Evolutionary conservation across 2,329 filamentous ascomycete genomes (phyloP), one percentile per base, ranked within the genome.

Genomic region (Leptodontidium sp.): DNA sequence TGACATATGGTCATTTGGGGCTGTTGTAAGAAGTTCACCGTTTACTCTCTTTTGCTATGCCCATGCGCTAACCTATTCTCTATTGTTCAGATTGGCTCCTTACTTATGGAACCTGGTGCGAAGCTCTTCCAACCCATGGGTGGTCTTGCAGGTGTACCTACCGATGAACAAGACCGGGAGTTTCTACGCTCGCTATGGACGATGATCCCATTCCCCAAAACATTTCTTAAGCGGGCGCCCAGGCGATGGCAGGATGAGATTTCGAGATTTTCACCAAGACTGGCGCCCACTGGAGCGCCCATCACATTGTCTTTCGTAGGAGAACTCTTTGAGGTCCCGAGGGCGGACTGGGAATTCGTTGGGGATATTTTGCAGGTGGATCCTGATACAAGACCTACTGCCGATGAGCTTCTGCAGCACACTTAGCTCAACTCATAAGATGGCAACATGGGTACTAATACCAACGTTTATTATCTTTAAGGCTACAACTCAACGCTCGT

Each of bases 1-100:
- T 52, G 68, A 67, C 50, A 65, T 67, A 38, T 69, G 64, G 68
- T 69, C 68, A 24, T 67, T 67, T 53, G 68, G 63, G 17, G 64
- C 68, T 45, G 38, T 69, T 61, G 68, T 69, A 69, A 67, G 68
- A 55, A 59, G 14, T 55, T 8, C 21, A 53, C 26, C 21, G n/a
- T 61, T 21, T n/a, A 45, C 62, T 40, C 66, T 68, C 52, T 64
- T 59, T 59, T 64, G 1, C 40, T 64, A 40, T 32, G 29, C 29
- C 4, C 55, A 24, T 26, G 40, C 14, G 15, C 64, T 58, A 61
- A 66, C 17, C 35, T 66, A 55, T 50, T 35, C 59, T 65, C 35
- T 35, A 32, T 57, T 35, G 38, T 47, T 35, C 21, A 69, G 68
- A 55, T 69, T 38, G 68, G 68, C 35, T 69, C 68, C 52, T 64